phyloP scores from a whole-genome alignment of 805 yeast genomes.

The Candida methanosorbosa region DNA sequence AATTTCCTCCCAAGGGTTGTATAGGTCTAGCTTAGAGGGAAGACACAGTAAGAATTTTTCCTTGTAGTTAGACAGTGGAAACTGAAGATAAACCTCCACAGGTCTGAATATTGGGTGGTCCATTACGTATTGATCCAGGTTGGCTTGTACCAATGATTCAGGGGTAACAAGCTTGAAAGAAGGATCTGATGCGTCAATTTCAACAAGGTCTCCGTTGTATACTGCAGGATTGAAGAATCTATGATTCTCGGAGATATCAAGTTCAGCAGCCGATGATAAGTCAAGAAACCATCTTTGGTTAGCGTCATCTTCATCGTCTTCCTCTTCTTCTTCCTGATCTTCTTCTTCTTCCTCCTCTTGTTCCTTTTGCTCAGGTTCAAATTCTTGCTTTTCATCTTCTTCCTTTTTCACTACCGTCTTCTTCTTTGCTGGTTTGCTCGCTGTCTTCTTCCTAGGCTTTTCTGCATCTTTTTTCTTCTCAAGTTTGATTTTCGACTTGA shows the following conservation, averaged over 20 bases:
- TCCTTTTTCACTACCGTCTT: conserved; percentile 1
- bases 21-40: conserved; percentile 44
- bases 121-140: conserved; percentile 16
- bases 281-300: conserved; percentile 15
- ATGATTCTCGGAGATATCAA: conserved; percentile 16
- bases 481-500: background rate
- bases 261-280: conserved; percentile 8
- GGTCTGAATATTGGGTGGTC: conserved; percentile 19
- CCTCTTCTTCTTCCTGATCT: conserved; percentile 3
- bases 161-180: conserved; percentile 3
- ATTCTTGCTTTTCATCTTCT: conserved; percentile 2
- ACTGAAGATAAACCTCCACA: conserved; percentile 19
- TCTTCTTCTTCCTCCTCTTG: conserved; percentile 2
- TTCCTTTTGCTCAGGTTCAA: conserved; percentile 2
- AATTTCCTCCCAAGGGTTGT: conserved; percentile 58
- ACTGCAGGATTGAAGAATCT: conserved; percentile 27
- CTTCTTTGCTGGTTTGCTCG: conserved; percentile 2
- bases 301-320: conserved; percentile 4
- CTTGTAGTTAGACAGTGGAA: conserved; percentile 35
- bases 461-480: conserved; percentile 1
- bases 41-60: conserved; percentile 42
- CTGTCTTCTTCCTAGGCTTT: conserved; percentile 7
- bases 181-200: conserved; percentile 8
- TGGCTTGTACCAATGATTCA: conserved; percentile 8
- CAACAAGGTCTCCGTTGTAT: conserved; percentile 7